These are phyloP conservation scores for Cardamine occulta DNA, from an alignment of 345 rosid genomes.

Conservation along the genomic window DNA sequence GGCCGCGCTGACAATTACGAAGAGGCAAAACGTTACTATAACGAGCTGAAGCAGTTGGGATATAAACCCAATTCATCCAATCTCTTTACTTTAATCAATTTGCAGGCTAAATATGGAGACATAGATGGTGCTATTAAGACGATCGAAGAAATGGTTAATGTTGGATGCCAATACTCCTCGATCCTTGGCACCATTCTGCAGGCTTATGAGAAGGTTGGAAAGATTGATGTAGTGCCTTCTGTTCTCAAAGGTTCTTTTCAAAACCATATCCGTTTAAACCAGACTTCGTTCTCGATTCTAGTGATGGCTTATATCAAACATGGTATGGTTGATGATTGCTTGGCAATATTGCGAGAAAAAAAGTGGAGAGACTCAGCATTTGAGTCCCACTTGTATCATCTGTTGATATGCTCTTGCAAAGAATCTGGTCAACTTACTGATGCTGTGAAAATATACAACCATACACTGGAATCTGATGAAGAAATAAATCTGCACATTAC, in stretches of 20 bases:
- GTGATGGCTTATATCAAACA: conserved; percentile 85
- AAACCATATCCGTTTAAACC: conserved; percentile 66
- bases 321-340: conserved; percentile 68
- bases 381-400: conserved; percentile 84
- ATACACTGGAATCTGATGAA: conserved; percentile 47
- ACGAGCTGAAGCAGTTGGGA: conserved; percentile 67
- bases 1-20: conserved; percentile 64
- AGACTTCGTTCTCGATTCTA: conserved; percentile 77
- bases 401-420: conserved; percentile 83
- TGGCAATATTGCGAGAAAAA: conserved; percentile 60
- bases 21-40: conserved; percentile 57
- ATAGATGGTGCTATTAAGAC: conserved; percentile 63
- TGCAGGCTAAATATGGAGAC: conserved; percentile 76
- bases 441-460: conserved; percentile 68
- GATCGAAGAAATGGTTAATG: conserved; percentile 70
- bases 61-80: conserved; percentile 81
- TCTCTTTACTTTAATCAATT: conserved; percentile 72
- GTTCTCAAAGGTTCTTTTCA: conserved; percentile 67
- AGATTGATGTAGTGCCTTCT: conserved; percentile 61
- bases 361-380: conserved; percentile 75
- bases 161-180: conserved; percentile 74
- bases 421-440: conserved; percentile 62
- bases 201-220: conserved; percentile 74
- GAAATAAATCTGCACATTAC: conserved; percentile 70
- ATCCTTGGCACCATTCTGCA: conserved; percentile 69